phyloP scores from a whole-genome alignment of 345 rosid genomes.

The Acer saccharum region DNA sequence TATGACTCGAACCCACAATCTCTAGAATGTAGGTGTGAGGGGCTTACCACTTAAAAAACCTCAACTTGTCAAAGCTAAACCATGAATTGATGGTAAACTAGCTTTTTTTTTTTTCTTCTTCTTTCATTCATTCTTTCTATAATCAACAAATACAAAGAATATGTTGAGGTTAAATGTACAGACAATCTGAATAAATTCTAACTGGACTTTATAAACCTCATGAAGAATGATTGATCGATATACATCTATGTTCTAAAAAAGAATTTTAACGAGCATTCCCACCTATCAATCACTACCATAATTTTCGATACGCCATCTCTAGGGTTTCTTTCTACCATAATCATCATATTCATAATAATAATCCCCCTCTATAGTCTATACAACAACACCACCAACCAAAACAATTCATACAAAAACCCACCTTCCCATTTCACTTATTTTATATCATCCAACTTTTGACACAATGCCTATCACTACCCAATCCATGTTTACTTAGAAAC shows the following conservation, averaged over 20 bases:
- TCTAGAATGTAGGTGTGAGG: no score
- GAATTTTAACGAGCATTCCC: conserved; percentile 30
- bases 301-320: conserved; percentile 5
- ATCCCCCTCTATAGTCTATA: conserved; percentile 14
- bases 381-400: conserved; percentile 18
- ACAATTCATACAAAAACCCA: conserved; percentile 13
- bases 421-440: no score
- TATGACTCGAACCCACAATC: no score
- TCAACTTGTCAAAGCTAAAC: no score
- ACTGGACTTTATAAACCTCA: conserved; percentile 25
- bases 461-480: no score
- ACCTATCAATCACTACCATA: conserved; percentile 17
- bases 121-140: conserved; percentile 15
- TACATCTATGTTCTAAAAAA: conserved; percentile 42
- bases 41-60: no score
- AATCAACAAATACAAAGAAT: conserved; percentile 49
- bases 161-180: conserved; percentile 42
- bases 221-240: conserved; percentile 21
- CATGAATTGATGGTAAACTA: not conserved
- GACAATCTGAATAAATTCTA: conserved; percentile 12
- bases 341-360: not conserved
- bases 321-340: not conserved
- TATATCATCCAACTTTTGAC: not conserved
- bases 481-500: no score
- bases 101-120: not conserved